phyloP scores from a whole-genome alignment of 129 eudicot genomes.

The Flaveria sonorensis region DNA sequence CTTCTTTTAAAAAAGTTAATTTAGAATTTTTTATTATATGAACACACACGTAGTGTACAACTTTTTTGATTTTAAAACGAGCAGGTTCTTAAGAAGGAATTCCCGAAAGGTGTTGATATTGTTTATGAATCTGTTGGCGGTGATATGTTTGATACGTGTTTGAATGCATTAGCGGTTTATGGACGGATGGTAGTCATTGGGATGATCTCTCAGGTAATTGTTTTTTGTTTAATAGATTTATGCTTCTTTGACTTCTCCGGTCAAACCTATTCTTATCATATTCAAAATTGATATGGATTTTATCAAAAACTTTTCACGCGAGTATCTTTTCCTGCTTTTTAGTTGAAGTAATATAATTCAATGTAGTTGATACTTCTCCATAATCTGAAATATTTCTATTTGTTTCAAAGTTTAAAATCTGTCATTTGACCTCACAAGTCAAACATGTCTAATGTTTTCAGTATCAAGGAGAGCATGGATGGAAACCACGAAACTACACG shows the following conservation, averaged over 20 bases:
- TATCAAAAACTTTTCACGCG: background rate
- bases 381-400: background rate
- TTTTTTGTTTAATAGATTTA: constrained; percentile 1
- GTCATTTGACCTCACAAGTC: constrained; percentile 10
- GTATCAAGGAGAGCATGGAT: constrained; percentile 95
- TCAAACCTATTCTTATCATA: background rate
- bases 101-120: constrained; percentile 90
- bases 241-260: constrained; percentile 18
- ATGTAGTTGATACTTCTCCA: background rate
- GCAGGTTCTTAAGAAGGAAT: constrained; percentile 89
- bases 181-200: constrained; percentile 92
- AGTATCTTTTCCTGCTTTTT: constrained; percentile 4
- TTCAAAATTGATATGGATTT: background rate
- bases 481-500: constrained; percentile 86
- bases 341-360: constrained; percentile 1
- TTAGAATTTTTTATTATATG: background rate
- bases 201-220: constrained; percentile 93
- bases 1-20: background rate
- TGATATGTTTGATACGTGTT: constrained; percentile 83
- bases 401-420: background rate
- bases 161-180: constrained; percentile 79
- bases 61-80: background rate
- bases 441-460: constrained; percentile 32
- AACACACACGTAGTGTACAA: background rate
- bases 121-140: constrained; percentile 97